Conservation (phyloP, 179 eudicot genomes). For the Silene coronaria region DNA sequence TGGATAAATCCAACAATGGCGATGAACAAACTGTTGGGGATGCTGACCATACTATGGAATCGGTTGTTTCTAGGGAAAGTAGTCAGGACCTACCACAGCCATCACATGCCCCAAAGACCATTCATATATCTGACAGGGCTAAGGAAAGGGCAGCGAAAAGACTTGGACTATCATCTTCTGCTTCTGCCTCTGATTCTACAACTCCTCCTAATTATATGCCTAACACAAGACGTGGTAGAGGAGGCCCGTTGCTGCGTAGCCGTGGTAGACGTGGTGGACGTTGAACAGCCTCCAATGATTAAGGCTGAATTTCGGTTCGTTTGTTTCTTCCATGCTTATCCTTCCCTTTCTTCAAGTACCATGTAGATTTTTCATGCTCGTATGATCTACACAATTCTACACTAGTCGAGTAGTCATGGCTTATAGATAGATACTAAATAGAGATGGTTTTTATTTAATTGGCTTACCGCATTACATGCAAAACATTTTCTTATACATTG, state of each 20-base stretch:
- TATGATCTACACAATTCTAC: not conserved
- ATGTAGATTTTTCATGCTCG: not conserved
- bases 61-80: slow-evolving; percentile 30
- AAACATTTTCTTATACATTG: not conserved
- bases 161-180: slow-evolving; percentile 25
- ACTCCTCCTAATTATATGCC: slow-evolving; percentile 18
- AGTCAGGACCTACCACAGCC: slow-evolving; percentile 31
- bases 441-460: not conserved
- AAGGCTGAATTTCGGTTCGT: slow-evolving; percentile 20
- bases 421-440: not conserved
- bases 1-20: slow-evolving; percentile 38
- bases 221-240: slow-evolving; percentile 29
- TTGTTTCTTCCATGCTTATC: slow-evolving; percentile 11
- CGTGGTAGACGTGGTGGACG: slow-evolving; percentile 48
- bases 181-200: slow-evolving; percentile 20
- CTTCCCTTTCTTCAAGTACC: not conserved
- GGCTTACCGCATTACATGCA: not conserved
- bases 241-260: slow-evolving; percentile 22
- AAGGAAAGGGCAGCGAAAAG: slow-evolving; percentile 37
- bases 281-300: slow-evolving; percentile 38
- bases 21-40: slow-evolving; percentile 38
- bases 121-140: slow-evolving; percentile 57
- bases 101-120: slow-evolving; percentile 51
- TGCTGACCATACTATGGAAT: slow-evolving; percentile 36
- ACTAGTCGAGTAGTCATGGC: not conserved